These are phyloP conservation scores for Pestalotiopsis sp. DNA, from an alignment of 2,329 filamentous ascomycete genomes.

Conservation along the genomic window DNA sequence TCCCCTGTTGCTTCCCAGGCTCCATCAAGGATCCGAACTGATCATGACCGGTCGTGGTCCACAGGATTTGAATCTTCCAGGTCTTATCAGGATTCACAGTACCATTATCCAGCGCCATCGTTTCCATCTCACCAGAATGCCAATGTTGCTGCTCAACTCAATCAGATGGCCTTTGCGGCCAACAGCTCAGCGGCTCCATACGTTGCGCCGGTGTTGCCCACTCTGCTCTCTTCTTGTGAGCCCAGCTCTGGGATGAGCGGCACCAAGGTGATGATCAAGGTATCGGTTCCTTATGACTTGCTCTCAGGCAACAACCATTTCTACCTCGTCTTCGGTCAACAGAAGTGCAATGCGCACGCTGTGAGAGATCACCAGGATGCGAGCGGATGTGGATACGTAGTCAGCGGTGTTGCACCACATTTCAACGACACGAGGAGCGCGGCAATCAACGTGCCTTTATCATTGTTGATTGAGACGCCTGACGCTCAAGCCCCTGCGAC, in stretches of 20 bases:
- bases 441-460: slow-evolving; percentile 56
- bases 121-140: slow-evolving; percentile 52
- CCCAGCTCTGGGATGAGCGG: slow-evolving; percentile 71
- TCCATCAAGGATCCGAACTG: background rate
- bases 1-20: slow-evolving; percentile 27
- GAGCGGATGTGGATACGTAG: slow-evolving; percentile 69
- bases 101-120: slow-evolving; percentile 52
- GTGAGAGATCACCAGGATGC: slow-evolving; percentile 61
- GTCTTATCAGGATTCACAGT: slow-evolving; percentile 61
- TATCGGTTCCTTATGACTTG: slow-evolving; percentile 77
- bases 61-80: slow-evolving; percentile 62
- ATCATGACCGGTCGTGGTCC: background rate
- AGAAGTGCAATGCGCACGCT: slow-evolving; percentile 70
- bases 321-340: slow-evolving; percentile 77
- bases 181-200: slow-evolving; percentile 70
- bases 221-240: slow-evolving; percentile 66
- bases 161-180: slow-evolving; percentile 59
- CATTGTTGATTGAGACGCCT: slow-evolving; percentile 55
- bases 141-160: slow-evolving; percentile 54
- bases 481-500: slow-evolving; percentile 56
- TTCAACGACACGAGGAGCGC: slow-evolving; percentile 53
- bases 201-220: slow-evolving; percentile 63
- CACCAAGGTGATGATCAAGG: slow-evolving; percentile 72
- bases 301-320: slow-evolving; percentile 61
- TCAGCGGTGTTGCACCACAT: slow-evolving; percentile 73